Conservation (phyloP, 306 rosid species). For the Quercus cerris region DNA sequence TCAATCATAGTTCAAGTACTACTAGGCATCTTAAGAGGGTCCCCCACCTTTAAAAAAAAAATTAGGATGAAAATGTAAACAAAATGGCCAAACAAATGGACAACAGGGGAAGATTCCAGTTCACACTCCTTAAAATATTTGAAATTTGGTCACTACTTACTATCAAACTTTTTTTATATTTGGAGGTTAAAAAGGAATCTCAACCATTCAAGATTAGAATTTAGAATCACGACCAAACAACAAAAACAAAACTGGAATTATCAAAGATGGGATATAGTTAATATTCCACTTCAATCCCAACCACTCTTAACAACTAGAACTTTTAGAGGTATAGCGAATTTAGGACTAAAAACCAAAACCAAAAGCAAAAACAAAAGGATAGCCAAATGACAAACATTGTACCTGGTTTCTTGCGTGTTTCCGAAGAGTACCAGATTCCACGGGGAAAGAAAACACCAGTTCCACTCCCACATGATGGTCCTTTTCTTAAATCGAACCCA, state of each 20-base stretch:
- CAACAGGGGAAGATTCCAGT: constrained; percentile 2
- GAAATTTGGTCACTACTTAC: not conserved
- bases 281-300: constrained; percentile 26
- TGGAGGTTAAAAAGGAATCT: constrained; percentile 3
- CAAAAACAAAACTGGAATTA: not conserved
- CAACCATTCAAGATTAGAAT: not conserved
- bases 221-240: not conserved
- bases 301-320: constrained; percentile 22
- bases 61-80: not conserved
- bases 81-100: constrained; percentile 10
- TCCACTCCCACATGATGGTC: constrained; percentile 37
- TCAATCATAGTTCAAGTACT: not conserved
- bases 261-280: constrained; percentile 5
- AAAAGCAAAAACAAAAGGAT: not conserved
- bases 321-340: not conserved
- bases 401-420: constrained; percentile 41
- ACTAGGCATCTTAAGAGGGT: too few species aligned
- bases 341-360: not conserved
- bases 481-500: constrained; percentile 24
- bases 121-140: constrained; percentile 1
- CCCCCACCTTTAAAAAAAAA: too few species aligned
- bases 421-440: constrained; percentile 21
- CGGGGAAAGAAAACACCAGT: constrained; percentile 84
- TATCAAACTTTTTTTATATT: not conserved
- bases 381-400: not conserved